Conservation (phyloP, 2,329 filamentous ascomycete species). For the Orbilia quercus region DNA sequence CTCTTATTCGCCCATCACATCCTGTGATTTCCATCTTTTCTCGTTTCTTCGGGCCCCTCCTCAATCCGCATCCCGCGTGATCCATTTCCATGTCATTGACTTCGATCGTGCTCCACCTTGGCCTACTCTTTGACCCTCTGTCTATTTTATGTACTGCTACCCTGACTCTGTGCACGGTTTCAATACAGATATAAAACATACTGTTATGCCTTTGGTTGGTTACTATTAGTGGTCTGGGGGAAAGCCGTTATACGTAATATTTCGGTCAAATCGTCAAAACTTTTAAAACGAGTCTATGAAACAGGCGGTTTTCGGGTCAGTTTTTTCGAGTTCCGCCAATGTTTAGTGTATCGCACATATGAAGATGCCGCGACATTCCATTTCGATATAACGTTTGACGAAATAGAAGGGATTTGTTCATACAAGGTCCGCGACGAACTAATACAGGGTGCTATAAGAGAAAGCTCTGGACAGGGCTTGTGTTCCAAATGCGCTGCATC, state of each 20-base stretch:
- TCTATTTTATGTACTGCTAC: background rate
- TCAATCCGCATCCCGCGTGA: slow-evolving; percentile 51
- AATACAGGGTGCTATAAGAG: slow-evolving; percentile 30
- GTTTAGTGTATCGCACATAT: too few species aligned
- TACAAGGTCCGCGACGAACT: background rate
- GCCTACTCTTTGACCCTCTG: slow-evolving; percentile 21
- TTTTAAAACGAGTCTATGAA: too few species aligned
- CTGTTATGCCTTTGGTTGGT: slow-evolving; percentile 15
- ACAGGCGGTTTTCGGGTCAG: too few species aligned
- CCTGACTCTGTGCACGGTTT: slow-evolving; percentile 16
- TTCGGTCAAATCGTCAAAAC: too few species aligned
- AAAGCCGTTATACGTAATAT: slow-evolving; percentile 31
- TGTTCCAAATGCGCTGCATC: slow-evolving; percentile 20
- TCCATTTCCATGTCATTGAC: slow-evolving; percentile 27
- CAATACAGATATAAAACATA: slow-evolving; percentile 11
- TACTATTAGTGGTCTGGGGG: too few species aligned
- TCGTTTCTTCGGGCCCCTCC: slow-evolving; percentile 37
- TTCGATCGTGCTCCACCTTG: slow-evolving; percentile 34
- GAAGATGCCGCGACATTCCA: too few species aligned
- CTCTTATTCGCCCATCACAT: slow-evolving; percentile 30
- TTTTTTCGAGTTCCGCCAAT: slow-evolving; percentile 1
- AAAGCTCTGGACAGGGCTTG: slow-evolving; percentile 37
- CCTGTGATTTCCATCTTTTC: slow-evolving; percentile 28
- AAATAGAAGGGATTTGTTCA: background rate
- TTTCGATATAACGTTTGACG: background rate